These are phyloP conservation scores for Phytophthora tubulina DNA, from an alignment of 352 stramenopile genomes.

Conservation along the genomic window DNA sequence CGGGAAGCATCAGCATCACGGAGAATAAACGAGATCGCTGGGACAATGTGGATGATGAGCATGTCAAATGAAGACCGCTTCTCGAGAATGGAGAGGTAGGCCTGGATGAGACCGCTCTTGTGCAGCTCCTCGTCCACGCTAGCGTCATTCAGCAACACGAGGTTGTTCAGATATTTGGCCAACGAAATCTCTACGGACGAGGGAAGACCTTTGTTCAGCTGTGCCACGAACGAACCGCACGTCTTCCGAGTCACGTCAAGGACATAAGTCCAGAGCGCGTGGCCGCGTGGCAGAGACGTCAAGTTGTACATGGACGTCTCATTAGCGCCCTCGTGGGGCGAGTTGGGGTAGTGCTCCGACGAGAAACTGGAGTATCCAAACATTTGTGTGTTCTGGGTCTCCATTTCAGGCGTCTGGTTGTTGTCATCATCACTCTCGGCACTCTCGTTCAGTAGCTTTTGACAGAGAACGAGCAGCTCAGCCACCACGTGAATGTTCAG, in stretches of 20 bases:
- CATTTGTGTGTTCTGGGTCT: slow-evolving; percentile 43
- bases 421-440: slow-evolving; percentile 45
- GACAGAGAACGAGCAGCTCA: slow-evolving; percentile 72
- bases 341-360: slow-evolving; percentile 68
- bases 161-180: slow-evolving; percentile 84
- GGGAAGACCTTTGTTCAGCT: slow-evolving; percentile 74
- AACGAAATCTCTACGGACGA: slow-evolving; percentile 85
- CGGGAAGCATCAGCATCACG: slow-evolving; percentile 73
- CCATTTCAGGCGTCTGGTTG: slow-evolving; percentile 46
- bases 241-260: slow-evolving; percentile 57
- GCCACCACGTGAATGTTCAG: slow-evolving; percentile 80
- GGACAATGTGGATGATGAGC: slow-evolving; percentile 88
- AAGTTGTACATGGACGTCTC: slow-evolving; percentile 89
- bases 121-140: slow-evolving; percentile 75
- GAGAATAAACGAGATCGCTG: slow-evolving; percentile 82
- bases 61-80: slow-evolving; percentile 84
- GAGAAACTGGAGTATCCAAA: slow-evolving; percentile 66
- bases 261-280: slow-evolving; percentile 71
- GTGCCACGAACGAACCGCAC: slow-evolving; percentile 54
- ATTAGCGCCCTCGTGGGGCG: slow-evolving; percentile 60
- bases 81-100: slow-evolving; percentile 76
- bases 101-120: slow-evolving; percentile 61
- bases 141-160: slow-evolving; percentile 75
- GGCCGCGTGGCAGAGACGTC: slow-evolving; percentile 58
- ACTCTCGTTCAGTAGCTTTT: slow-evolving; percentile 66